These are phyloP conservation scores for Phytopythium aichiense DNA, from an alignment of 352 stramenopile genomes.

Conservation along the genomic window DNA sequence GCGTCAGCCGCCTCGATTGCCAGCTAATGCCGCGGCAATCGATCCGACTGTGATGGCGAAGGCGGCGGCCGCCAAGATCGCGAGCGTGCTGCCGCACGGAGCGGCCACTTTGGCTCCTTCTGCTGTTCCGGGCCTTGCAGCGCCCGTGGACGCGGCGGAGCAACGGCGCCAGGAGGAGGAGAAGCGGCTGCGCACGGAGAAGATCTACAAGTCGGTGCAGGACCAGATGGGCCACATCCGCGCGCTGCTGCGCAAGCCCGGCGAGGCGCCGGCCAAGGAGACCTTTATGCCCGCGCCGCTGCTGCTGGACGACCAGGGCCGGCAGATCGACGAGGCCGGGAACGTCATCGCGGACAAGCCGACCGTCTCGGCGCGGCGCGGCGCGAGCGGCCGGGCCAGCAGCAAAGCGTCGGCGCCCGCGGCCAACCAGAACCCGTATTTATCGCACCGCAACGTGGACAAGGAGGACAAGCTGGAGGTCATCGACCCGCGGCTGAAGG, in stretches of 20 bases:
- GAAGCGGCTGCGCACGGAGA: slow-evolving; percentile 57
- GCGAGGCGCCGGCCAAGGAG: slow-evolving; percentile 12
- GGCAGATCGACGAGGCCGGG: slow-evolving; percentile 67
- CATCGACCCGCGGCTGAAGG: slow-evolving; percentile 71
- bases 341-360: slow-evolving; percentile 60
- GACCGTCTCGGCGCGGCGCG: slow-evolving; percentile 31
- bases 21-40: slow-evolving; percentile 7
- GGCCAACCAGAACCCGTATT: slow-evolving; percentile 68
- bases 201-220: slow-evolving; percentile 84
- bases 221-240: slow-evolving; percentile 81
- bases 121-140: slow-evolving; percentile 2
- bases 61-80: slow-evolving; percentile 70
- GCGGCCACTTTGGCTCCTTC: slow-evolving; percentile 3
- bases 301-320: slow-evolving; percentile 72
- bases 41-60: slow-evolving; percentile 66
- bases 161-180: slow-evolving; percentile 41
- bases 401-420: slow-evolving; percentile 13
- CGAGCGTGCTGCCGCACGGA: slow-evolving; percentile 42
- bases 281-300: slow-evolving; percentile 75
- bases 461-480: slow-evolving; percentile 66
- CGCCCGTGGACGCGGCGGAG: slow-evolving; percentile 24
- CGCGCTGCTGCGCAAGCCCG: slow-evolving; percentile 50
- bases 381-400: slow-evolving; percentile 47
- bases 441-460: slow-evolving; percentile 70
- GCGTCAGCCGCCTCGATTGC: background rate